Base-by-base conservation (phyloP, 2,329 filamentous ascomycete genomes). In the Apiospora arundinis region DNA sequence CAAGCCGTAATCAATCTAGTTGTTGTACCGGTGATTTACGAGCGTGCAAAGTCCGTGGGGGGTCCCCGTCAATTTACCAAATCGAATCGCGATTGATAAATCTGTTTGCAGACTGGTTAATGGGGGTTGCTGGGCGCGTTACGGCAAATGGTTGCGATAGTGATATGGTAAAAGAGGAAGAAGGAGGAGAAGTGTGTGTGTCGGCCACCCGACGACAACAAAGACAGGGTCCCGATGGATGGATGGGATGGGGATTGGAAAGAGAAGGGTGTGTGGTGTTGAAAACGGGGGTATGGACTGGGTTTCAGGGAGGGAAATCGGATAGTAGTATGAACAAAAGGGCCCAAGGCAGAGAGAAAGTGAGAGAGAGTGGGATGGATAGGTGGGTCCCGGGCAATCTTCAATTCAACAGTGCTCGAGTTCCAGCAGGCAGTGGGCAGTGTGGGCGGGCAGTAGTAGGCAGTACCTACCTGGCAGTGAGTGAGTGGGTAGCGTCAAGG, bases 301-400 rank as follows among this genome's bases (percentile, higher is more conserved):
- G 67, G 70, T 69, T 69, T 71, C 70, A 69, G 66, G 66, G 66
- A 69, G 63, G 70, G 67, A 66, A 69, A 67, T 66, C 52, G 67
- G 52, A 52, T 71, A 63, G 56, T 63, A 63, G 56, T 63, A 63
- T 32, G 56, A 37, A 23, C 56, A 40, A 63, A 63, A 40, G 56
- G 56, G 32, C 56, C 56, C 56, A n/a, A 63, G 56, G 56, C 56
- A 63, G 56, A 63, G 52, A 16, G 45, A 21, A 18, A 63, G 56
- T 1, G 45, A 21, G 45, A 63, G 56, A 28, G 49, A 40, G 56
- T 63, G 56, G 56, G 56, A 63, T 63, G 56, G 56, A 63, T 63
- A 32, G 32, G 56, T 63, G 56, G 56, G 56, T n/a, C 56, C 56
- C 37, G 32, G 56, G 56, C 56, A 63, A 40, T 63, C 28, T 63